These are phyloP conservation scores for Daedaleopsis nitida DNA, from an alignment of 768 basidiomycete species.

Conservation along the genomic window DNA sequence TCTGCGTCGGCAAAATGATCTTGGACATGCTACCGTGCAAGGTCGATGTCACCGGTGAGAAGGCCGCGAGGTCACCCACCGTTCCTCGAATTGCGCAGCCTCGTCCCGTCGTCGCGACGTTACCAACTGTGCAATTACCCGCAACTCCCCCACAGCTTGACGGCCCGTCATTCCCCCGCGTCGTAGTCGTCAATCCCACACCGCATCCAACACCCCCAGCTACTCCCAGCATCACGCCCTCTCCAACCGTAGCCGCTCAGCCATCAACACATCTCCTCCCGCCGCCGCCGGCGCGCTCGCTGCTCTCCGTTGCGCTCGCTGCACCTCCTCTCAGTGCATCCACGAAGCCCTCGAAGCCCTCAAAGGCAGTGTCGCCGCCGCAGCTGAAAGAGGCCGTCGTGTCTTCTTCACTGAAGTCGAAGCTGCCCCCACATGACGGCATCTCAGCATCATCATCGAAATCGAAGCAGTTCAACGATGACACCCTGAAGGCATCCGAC, in stretches of 20 bases:
- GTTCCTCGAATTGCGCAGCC: slow-evolving; percentile 26
- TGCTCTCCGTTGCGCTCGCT: slow-evolving; percentile 19
- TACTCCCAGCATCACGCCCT: slow-evolving; percentile 46
- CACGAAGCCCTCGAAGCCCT: slow-evolving; percentile 2
- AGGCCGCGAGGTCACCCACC: slow-evolving; percentile 17
- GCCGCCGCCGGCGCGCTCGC: slow-evolving; percentile 25
- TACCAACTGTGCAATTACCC: slow-evolving; percentile 29
- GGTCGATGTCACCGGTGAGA: slow-evolving; percentile 24
- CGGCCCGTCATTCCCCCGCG: slow-evolving; percentile 46
- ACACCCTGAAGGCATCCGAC: slow-evolving; percentile 39
- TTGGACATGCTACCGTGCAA: slow-evolving; percentile 58
- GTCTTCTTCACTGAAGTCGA: slow-evolving; percentile 6
- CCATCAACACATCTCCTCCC: slow-evolving; percentile 34
- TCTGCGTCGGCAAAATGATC: slow-evolving; percentile 50
- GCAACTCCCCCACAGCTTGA: slow-evolving; percentile 25
- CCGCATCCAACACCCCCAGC: slow-evolving; percentile 80
- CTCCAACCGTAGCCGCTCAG: slow-evolving; percentile 30
- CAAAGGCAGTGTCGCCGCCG: slow-evolving; percentile 7
- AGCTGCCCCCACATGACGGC: slow-evolving; percentile 5
- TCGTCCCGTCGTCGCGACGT: slow-evolving; percentile 21
- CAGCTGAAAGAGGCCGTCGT: background rate
- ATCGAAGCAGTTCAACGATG: slow-evolving; percentile 25
- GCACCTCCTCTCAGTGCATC: slow-evolving; percentile 15
- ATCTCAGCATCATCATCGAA: slow-evolving; percentile 1
- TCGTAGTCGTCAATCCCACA: slow-evolving; percentile 75